phyloP scores from a whole-genome alignment of 2,329 filamentous ascomycete genomes.

The Penicillium italicum region DNA sequence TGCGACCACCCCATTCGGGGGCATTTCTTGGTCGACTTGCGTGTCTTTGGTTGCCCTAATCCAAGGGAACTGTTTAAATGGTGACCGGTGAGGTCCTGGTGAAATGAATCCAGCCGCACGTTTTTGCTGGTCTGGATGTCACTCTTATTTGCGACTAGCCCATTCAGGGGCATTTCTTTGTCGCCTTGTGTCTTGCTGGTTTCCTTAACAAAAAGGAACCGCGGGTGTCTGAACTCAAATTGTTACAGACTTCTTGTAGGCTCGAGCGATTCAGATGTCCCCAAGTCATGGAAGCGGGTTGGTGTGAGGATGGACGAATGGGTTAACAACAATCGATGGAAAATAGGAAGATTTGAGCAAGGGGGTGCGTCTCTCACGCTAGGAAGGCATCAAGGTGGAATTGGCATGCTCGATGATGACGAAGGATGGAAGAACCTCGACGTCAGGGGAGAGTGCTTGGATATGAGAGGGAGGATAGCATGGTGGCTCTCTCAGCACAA shows the following conservation, averaged over 20 bases:
- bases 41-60: background rate
- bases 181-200: background rate
- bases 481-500: conserved; percentile 5
- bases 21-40: background rate
- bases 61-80: background rate
- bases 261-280: background rate
- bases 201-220: background rate
- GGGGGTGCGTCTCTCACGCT: conserved; percentile 12
- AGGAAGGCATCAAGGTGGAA: conserved; percentile 9
- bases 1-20: background rate
- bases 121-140: too few relatives aligned
- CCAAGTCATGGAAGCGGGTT: background rate
- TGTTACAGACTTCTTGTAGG: background rate
- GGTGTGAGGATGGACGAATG: background rate
- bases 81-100: background rate
- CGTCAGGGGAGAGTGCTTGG: background rate
- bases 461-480: conserved; percentile 5
- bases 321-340: background rate
- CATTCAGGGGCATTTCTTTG: background rate
- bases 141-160: background rate
- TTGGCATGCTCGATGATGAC: conserved; percentile 3
- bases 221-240: background rate
- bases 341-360: conserved; percentile 5
- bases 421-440: background rate
- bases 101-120: too few relatives aligned